Evolutionary conservation across 2,329 filamentous ascomycete species (phyloP), one percentile per base, ranked within the genome.

Genomic region (Albifimbria verrucaria): DNA sequence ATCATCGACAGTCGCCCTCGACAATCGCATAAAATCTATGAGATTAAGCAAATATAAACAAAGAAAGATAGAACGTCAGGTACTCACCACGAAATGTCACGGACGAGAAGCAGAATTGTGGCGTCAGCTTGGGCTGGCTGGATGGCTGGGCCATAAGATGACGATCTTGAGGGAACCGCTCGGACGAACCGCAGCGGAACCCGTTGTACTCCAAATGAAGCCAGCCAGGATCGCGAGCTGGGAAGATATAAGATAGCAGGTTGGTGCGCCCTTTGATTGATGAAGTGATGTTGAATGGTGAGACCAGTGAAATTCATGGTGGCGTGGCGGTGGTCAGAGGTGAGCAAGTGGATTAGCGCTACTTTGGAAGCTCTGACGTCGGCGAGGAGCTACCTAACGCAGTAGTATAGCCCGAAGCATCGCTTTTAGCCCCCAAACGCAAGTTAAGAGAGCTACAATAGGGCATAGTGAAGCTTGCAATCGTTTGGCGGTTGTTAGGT

Each of bases 1-100:
- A 72, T 99, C 94, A 72, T 99, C 94, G 65, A 97, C 87, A 47
- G 89, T 84, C 50, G 84, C 80, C 58, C 94, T 86, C 10, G 93
- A 97, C 59, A 94, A 72, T 39, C 92, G 89, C 21, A 99, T 81
- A 69, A 99, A 99, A 69, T 96, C 94, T 96, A 65, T 26, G n/a
- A 11, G n/a, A 10, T 10, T 10, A 9, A 36, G 28, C n/a, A 36
- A 9, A 9, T 36, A n/a, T 54, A 10, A 52, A 46, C 43, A 45
- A 28, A 23, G n/a, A 36, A 48, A 23, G 21, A 22, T 28, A 22
- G 10, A 9, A 36, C 4, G 11, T 6, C 21, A 52, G 18, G 20
- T 2, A 15, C 5, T 28, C 69, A 90, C 89, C 88, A 83, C 83
- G 78, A 47, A 92, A 73, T 18, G 83, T 79, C 46, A 80, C 78